Base-by-base conservation (phyloP, 768 basidiomycete species). In the Cystofilobasidium capitatum region DNA sequence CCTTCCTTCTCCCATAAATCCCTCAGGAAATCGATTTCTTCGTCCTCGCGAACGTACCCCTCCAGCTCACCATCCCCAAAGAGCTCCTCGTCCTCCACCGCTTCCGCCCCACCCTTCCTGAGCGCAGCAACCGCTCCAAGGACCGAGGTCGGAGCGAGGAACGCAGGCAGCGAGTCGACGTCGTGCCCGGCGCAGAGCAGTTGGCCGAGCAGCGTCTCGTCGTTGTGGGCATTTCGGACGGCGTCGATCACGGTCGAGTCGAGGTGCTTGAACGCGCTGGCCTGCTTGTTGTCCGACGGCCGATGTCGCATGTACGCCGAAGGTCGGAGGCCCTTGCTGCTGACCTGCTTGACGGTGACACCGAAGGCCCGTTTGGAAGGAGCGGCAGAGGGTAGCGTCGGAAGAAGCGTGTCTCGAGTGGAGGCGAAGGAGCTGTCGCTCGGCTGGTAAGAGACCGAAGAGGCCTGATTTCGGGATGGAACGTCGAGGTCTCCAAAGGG, bases 31-130 rank as follows among this genome's bases (percentile, higher is more conserved):
- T 62, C 55, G 20, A 36, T 24, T 54, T 68, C 66, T n/a, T 57
- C 55, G 10, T 68, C 49, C 10, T 29, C 35, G 29, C 66, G 60
- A 22, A 68, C 39, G 57, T 62, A 63, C 0, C 61, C 66, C 39
- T 68, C 66, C 24, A 68, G 61, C 33, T 68, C 66, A 31, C 66
- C 66, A 17, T 68, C 66, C 33, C 44, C n/a, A 35, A 68, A 68
- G 31, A 68, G 61, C 59, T 68, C 66, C 39, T 68, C 61, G 54
- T 68, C 66, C 40, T 17, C 55, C 39, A 68, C 33, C 22, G 37
- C 61, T n/a, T 37, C 31, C 20, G n/a, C 31, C 9, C 66, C 66
- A 10, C 61, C 61, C 0, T 22, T 10, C 22, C 66, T 51, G 8
- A 68, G 40, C 5, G 61, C 61, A 26, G 66, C 66, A n/a, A 68